Conservation (phyloP, 768 basidiomycete genomes). For the Termitomyces sp. region DNA sequence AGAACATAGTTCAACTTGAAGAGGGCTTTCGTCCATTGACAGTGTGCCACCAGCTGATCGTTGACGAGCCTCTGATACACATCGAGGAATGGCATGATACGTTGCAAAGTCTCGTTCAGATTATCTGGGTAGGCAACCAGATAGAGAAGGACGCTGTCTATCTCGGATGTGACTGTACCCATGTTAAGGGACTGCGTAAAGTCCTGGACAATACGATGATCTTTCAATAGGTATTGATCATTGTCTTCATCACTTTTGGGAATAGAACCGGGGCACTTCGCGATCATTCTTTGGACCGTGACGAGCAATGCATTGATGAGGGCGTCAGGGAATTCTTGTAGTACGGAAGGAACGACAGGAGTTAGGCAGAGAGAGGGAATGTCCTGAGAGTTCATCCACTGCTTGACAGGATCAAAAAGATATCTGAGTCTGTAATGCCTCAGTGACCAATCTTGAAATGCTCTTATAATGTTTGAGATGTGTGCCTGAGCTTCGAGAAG, state of each 20-base stretch:
- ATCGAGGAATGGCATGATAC: conserved; percentile 72
- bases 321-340: conserved; percentile 22
- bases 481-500: conserved; percentile 22
- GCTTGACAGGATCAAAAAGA: conserved; percentile 24
- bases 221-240: conserved; percentile 49
- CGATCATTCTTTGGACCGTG: conserved; percentile 54
- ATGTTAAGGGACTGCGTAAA: conserved; percentile 47
- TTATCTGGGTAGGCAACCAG: conserved; percentile 30
- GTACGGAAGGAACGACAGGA: conserved; percentile 5
- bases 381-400: conserved; percentile 25
- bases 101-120: conserved; percentile 29
- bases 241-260: conserved; percentile 18
- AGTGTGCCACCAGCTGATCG: conserved; percentile 50
- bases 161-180: conserved; percentile 29
- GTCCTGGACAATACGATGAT: conserved; percentile 35
- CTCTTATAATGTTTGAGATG: conserved; percentile 11
- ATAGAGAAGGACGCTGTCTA: conserved; percentile 32
- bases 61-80: conserved; percentile 52
- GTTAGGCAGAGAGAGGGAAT: conserved; percentile 8
- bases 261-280: conserved; percentile 24
- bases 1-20: conserved; percentile 84
- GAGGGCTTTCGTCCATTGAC: conserved; percentile 65
- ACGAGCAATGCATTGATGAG: conserved; percentile 63
- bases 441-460: conserved; percentile 21
- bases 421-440: conserved; percentile 22